These are phyloP conservation scores for Tothia fuscella DNA, from an alignment of 2,329 filamentous ascomycete species.

Conservation along the genomic window DNA sequence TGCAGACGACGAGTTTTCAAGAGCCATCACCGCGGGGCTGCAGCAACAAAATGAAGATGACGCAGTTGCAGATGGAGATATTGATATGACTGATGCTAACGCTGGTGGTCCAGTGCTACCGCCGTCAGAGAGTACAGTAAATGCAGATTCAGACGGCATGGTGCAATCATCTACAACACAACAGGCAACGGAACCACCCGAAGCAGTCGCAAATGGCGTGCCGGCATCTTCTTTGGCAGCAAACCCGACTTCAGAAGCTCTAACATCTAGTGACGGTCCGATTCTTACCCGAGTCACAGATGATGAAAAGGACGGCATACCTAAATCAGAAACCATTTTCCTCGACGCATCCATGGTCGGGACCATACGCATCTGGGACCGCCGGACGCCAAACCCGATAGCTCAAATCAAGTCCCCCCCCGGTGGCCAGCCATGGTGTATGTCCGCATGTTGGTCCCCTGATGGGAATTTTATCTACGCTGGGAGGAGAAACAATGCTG, in stretches of 20 bases:
- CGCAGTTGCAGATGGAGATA: conserved; percentile 27
- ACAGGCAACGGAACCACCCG: neutral
- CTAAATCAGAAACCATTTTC: conserved; percentile 65
- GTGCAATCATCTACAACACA: conserved; percentile 3
- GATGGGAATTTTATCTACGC: conserved; percentile 94
- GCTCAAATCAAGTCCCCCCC: conserved; percentile 65
- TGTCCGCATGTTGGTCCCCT: conserved; percentile 92
- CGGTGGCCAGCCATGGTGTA: conserved; percentile 87
- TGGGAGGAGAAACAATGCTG: conserved; percentile 78
- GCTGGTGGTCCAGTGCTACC: conserved; percentile 17
- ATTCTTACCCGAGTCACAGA: no score
- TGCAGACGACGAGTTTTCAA: conserved; percentile 72
- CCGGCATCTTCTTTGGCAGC: conserved; percentile 28
- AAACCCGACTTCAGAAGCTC: conserved; percentile 11
- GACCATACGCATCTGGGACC: conserved; percentile 85
- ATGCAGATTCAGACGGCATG: no score
- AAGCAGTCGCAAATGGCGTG: conserved; percentile 32
- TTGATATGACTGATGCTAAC: conserved; percentile 33
- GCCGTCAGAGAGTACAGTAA: conserved; percentile 10
- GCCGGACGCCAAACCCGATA: conserved; percentile 61
- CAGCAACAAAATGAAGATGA: conserved; percentile 33
- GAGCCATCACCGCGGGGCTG: conserved; percentile 50
- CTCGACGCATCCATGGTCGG: conserved; percentile 82
- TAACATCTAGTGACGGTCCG: no score
- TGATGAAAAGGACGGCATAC: conserved; percentile 17